Evolutionary conservation across 169 alveolate genomes (phyloP).

Genomic region (Plasmodium knowlesi): DNA sequence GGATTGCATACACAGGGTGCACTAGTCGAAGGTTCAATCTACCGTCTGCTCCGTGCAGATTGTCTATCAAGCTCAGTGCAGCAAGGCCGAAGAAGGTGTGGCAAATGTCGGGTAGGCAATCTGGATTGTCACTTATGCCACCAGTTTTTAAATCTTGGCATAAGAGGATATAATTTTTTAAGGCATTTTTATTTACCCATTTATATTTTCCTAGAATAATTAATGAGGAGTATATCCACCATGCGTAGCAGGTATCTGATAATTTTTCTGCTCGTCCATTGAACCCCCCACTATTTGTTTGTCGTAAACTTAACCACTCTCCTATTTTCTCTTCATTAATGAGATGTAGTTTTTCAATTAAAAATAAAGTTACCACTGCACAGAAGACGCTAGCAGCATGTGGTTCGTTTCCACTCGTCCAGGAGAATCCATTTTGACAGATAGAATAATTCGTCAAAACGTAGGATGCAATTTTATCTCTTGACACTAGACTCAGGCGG

Average conservation of each 20-base stretch:
- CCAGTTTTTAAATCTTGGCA: slow-evolving; percentile 93
- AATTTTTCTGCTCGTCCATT: slow-evolving; percentile 97
- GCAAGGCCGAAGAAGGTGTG: slow-evolving; percentile 97
- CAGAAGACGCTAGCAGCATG: slow-evolving; percentile 98
- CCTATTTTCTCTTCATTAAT: slow-evolving; percentile 73
- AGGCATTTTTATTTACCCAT: slow-evolving; percentile 89
- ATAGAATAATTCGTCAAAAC: slow-evolving; percentile 80
- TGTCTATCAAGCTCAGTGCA: slow-evolving; percentile 90
- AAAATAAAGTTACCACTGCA: slow-evolving; percentile 86
- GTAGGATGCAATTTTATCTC: slow-evolving; percentile 88
- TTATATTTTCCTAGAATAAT: slow-evolving; percentile 84
- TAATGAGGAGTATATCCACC: slow-evolving; percentile 95
- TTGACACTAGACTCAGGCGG: slow-evolving; percentile 85
- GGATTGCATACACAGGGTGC: slow-evolving; percentile 82
- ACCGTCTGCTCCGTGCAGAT: slow-evolving; percentile 16
- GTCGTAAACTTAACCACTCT: slow-evolving; percentile 94
- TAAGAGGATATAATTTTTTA: slow-evolving; percentile 88
- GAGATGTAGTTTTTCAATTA: slow-evolving; percentile 53
- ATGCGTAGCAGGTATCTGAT: slow-evolving; percentile 97
- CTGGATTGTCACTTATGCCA: slow-evolving; percentile 96
- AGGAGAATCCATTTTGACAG: slow-evolving; percentile 96
- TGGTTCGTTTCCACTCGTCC: slow-evolving; percentile 95
- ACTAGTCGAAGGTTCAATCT: slow-evolving; percentile 29
- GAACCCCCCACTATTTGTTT: slow-evolving; percentile 95
- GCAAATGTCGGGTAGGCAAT: slow-evolving; percentile 94